Evolutionary conservation across 768 basidiomycete genomes (phyloP).

Genomic region (Zangia roseola): DNA sequence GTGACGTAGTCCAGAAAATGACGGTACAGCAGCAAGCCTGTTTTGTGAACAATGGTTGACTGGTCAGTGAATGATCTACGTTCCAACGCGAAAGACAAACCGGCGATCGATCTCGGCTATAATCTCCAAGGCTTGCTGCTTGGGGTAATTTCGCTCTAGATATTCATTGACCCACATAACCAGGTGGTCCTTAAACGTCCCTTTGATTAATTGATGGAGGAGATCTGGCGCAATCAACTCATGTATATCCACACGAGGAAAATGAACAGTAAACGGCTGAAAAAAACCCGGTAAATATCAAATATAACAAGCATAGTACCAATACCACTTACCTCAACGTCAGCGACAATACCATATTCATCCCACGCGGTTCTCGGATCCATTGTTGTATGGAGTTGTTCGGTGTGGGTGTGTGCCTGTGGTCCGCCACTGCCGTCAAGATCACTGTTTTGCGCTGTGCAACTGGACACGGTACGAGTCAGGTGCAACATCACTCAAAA

Average conservation of each 20-base stretch:
- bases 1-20: slow-evolving; percentile 26
- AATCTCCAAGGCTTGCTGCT: not conserved
- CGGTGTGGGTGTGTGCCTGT: not conserved
- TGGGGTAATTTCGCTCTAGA: not conserved
- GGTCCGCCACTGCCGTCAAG: not conserved
- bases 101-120: not conserved
- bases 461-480: too few relatives aligned
- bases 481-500: too few relatives aligned
- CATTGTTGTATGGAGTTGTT: not conserved
- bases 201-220: too few relatives aligned
- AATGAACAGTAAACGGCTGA: not conserved
- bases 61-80: not conserved
- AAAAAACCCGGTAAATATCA: too few relatives aligned
- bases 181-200: not conserved
- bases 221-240: not conserved
- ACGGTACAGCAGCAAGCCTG: slow-evolving; percentile 28
- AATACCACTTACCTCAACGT: too few relatives aligned
- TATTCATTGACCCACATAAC: not conserved
- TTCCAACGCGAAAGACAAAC: too few relatives aligned
- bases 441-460: not conserved
- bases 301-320: not conserved
- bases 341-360: not conserved
- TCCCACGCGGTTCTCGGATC: not conserved
- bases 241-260: not conserved
- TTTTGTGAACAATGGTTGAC: too few relatives aligned